Evolutionary conservation across 2,329 filamentous ascomycete genomes (phyloP).

Genomic region (Delphinella strobiligena): DNA sequence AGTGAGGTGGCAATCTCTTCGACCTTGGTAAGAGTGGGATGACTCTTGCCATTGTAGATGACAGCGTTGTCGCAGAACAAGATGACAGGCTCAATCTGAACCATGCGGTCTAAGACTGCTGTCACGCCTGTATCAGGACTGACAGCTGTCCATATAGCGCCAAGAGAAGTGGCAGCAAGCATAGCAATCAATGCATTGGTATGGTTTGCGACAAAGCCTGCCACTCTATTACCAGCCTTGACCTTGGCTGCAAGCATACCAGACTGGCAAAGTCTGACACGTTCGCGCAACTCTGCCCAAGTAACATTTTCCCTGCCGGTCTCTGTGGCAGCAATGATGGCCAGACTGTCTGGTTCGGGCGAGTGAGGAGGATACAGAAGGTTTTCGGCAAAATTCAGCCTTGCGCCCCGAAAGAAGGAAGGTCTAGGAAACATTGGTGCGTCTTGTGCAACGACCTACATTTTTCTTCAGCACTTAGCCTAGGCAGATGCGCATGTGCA

Average conservation of each 20-base stretch:
- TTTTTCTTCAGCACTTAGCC: constrained; percentile 11
- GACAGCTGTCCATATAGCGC: constrained; percentile 86
- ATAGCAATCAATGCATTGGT: constrained; percentile 77
- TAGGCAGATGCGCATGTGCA: neutral
- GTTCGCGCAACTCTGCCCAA: constrained; percentile 70
- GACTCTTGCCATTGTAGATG: constrained; percentile 82
- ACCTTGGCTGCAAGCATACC: constrained; percentile 58
- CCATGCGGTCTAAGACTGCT: constrained; percentile 75
- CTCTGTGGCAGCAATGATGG: constrained; percentile 75
- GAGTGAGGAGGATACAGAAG: constrained; percentile 62
- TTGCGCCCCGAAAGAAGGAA: constrained; percentile 67
- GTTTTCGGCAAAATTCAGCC: constrained; percentile 91
- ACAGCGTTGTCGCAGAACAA: constrained; percentile 82
- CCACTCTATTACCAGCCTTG: constrained; percentile 47
- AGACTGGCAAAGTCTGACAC: constrained; percentile 60
- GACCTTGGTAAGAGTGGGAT: constrained; percentile 69
- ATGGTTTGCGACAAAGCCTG: constrained; percentile 79
- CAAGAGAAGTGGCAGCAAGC: constrained; percentile 69
- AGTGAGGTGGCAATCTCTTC: constrained; percentile 61
- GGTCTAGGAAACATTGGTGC: constrained; percentile 76
- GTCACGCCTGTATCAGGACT: constrained; percentile 87
- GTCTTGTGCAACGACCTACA: constrained; percentile 55
- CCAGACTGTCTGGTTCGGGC: constrained; percentile 48
- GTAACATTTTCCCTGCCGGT: constrained; percentile 51
- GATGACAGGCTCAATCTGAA: constrained; percentile 71